Evolutionary conservation across 306 rosid species (phyloP).

Genomic region (Quercus agrifolia): DNA sequence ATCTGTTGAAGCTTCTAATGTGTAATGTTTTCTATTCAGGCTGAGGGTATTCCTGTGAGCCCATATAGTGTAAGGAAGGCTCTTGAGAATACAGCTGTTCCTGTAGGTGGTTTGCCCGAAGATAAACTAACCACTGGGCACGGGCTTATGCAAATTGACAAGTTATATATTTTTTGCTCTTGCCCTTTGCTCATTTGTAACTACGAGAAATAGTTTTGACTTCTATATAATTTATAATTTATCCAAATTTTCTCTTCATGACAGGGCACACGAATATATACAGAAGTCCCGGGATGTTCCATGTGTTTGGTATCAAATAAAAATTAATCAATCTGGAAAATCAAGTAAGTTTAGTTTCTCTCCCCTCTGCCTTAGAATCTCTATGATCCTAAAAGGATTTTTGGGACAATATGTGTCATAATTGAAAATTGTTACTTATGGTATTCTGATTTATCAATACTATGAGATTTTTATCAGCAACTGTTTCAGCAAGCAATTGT

Average conservation of each 20-base stretch:
- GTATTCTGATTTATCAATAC: background rate
- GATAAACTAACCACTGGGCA: slow-evolving; percentile 90
- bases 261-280: slow-evolving; percentile 89
- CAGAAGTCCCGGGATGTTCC: slow-evolving; percentile 61
- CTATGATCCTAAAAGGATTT: background rate
- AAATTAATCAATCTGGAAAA: slow-evolving; percentile 74
- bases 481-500: background rate
- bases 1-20: slow-evolving; percentile 21
- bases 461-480: background rate
- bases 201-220: slow-evolving; percentile 8
- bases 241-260: slow-evolving; percentile 22
- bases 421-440: background rate
- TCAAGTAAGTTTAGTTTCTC: slow-evolving; percentile 59
- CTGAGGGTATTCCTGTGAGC: slow-evolving; percentile 82
- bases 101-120: slow-evolving; percentile 69
- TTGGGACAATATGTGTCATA: background rate
- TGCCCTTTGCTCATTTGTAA: slow-evolving; percentile 17
- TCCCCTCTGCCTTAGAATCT: background rate
- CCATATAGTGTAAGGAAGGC: slow-evolving; percentile 88
- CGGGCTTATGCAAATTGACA: slow-evolving; percentile 99
- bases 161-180: slow-evolving; percentile 46
- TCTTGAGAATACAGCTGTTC: slow-evolving; percentile 80
- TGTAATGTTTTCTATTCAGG: slow-evolving; percentile 47
- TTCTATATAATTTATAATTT: slow-evolving; percentile 10
- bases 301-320: slow-evolving; percentile 68